phyloP scores from a whole-genome alignment of 148 eudicot genomes.

The Limonium bicolor region DNA sequence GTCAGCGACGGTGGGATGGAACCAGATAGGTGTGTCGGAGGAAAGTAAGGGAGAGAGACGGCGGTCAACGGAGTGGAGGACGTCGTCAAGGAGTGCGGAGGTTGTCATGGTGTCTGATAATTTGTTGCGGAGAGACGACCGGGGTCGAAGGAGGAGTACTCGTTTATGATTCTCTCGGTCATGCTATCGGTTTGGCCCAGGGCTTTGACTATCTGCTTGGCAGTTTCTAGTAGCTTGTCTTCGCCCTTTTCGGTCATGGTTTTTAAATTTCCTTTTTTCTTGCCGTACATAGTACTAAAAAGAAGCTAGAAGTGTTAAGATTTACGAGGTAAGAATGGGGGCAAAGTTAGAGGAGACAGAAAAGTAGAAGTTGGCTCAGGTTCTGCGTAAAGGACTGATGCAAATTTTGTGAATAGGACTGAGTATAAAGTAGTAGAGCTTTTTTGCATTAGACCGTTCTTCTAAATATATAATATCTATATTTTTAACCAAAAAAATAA shows the following conservation, averaged over 20 bases:
- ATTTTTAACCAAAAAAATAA: too few species aligned
- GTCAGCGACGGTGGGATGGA: constrained; percentile 29
- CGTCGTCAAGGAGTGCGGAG: constrained; percentile 21
- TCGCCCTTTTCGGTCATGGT: constrained; percentile 73
- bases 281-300: too few species aligned
- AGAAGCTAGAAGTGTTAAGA: too few species aligned
- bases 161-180: constrained; percentile 85
- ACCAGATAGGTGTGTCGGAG: constrained; percentile 54
- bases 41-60: constrained; percentile 43
- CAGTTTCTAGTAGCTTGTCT: constrained; percentile 89
- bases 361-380: too few species aligned
- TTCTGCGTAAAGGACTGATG: too few species aligned
- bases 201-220: constrained; percentile 80
- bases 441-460: too few species aligned
- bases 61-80: constrained; percentile 30
- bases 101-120: constrained; percentile 36
- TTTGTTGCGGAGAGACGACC: constrained; percentile 59
- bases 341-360: too few species aligned
- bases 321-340: too few species aligned
- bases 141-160: constrained; percentile 87
- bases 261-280: too few species aligned
- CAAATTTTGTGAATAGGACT: too few species aligned
- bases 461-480: too few species aligned
- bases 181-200: constrained; percentile 79
- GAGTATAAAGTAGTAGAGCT: too few species aligned